These are phyloP conservation scores for Bipolaris sorokiniana DNA, from an alignment of 2,329 filamentous ascomycete species.

Conservation along the genomic window DNA sequence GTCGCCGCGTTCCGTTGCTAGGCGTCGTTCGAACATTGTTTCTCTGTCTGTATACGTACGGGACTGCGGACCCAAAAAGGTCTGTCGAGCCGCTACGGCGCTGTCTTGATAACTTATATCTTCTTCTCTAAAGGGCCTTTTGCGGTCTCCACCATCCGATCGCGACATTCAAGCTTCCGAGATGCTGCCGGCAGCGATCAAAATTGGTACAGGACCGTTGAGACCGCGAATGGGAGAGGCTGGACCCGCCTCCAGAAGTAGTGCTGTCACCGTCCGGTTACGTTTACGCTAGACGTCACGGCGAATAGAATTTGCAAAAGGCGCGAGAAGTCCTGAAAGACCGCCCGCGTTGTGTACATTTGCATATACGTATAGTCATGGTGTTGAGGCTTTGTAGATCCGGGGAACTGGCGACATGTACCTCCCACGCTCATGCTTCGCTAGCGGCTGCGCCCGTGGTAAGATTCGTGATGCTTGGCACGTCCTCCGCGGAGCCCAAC, in stretches of 20 bases:
- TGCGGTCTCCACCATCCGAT: slow-evolving; percentile 35
- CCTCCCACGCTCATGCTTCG: slow-evolving; percentile 9
- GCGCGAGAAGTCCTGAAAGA: not conserved
- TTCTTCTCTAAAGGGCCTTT: slow-evolving; percentile 43
- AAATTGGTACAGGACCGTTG: slow-evolving; percentile 21
- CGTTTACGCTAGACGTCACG: slow-evolving; percentile 25
- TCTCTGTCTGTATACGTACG: slow-evolving; percentile 5
- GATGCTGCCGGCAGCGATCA: slow-evolving; percentile 32
- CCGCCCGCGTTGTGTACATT: not conserved
- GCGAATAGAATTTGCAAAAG: slow-evolving; percentile 8
- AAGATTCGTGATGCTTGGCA: slow-evolving; percentile 18
- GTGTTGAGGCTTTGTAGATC: slow-evolving; percentile 18
- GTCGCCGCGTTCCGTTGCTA: slow-evolving; percentile 22
- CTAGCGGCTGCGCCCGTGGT: slow-evolving; percentile 16
- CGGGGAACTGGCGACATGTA: slow-evolving; percentile 10
- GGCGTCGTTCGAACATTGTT: slow-evolving; percentile 15
- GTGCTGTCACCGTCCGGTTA: slow-evolving; percentile 13
- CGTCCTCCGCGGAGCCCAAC: slow-evolving; percentile 13
- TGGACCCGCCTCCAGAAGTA: slow-evolving; percentile 23
- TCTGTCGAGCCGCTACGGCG: slow-evolving; percentile 17
- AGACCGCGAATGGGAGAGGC: slow-evolving; percentile 30
- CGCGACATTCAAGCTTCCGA: slow-evolving; percentile 29
- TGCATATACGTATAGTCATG: not conserved
- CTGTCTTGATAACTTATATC: slow-evolving; percentile 37
- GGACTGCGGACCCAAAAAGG: slow-evolving; percentile 7